Evolutionary conservation across 345 rosid species (phyloP), one percentile per base, ranked within the genome.

Genomic region (Salix suchowensis): DNA sequence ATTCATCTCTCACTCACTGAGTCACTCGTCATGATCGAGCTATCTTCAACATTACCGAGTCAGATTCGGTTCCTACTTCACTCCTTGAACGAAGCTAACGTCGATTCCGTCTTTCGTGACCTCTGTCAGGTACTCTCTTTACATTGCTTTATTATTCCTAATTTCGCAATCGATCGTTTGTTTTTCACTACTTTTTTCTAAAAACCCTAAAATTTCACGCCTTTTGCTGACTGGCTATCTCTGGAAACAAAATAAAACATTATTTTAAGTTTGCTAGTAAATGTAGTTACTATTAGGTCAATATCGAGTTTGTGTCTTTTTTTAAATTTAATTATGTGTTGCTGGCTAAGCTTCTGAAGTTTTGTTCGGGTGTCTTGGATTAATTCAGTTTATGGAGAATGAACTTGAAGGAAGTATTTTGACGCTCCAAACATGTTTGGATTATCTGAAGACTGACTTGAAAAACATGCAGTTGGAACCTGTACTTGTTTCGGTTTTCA

Each of bases 31-130:
- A 91, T 95, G 96, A 80, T 83, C 10, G 74, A 80, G 73, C 74
- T 80, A 60, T 84, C 94, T 40, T 83, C 89, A 28, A 79, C 85
- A 60, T 73, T 92, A 76, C 76, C 91, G 39, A 76, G 79, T 30
- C 92, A 92, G 85, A 84, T 89, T 84, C 94, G 94, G 75, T 91
- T 88, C 90, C 67, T 90, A 82, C 88, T 96, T 55, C 85, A 80
- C 66, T 80, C 83, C 80, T 75, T 87, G 83, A 82, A 72, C 81
- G 97, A 89, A 70, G 80, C 91, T 79, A 88, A 86, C 85, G 79
- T 71, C 79, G 96, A 91, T 82, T 83, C 88, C 44, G 84, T 87
- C 68, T 73, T 86, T 21, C 87, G 82, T 48, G 90, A 91, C 77
- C 89, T 96, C 68, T 81, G 74, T 73, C 88, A 88, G 97, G 98